Conservation (phyloP, 345 rosid species). For the Populus nigra region DNA sequence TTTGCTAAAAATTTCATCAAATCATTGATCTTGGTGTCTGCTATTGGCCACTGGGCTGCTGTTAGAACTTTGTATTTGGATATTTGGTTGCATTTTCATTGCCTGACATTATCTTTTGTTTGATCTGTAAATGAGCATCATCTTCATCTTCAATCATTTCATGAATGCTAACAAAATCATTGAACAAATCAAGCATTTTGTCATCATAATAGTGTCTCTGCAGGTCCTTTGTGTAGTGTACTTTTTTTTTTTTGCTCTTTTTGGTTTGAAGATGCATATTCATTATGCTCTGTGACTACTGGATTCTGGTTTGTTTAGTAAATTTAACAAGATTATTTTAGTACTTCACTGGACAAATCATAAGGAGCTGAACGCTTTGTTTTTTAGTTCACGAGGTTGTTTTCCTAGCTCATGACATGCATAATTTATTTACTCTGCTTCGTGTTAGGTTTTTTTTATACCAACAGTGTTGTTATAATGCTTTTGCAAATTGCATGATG, state of each 20-base stretch:
- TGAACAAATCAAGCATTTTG: background rate
- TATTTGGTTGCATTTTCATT: background rate
- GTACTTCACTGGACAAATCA: background rate
- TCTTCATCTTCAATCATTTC: background rate
- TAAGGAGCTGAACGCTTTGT: background rate
- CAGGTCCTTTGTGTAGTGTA: background rate
- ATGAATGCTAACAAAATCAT: background rate
- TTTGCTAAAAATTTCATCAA: background rate
- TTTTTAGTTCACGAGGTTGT: slow-evolving; percentile 4
- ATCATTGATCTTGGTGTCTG: background rate
- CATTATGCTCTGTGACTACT: background rate
- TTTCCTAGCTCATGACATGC: background rate
- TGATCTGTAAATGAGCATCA: background rate
- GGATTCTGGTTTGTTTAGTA: background rate
- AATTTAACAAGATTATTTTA: background rate
- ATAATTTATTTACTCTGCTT: background rate
- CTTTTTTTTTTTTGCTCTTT: background rate
- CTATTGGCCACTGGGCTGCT: background rate
- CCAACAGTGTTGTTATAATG: background rate
- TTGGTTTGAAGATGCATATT: background rate
- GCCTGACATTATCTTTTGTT: background rate
- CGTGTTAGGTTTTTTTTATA: background rate
- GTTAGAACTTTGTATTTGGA: background rate
- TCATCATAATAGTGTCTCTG: background rate
- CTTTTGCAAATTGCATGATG: background rate